phyloP scores from a whole-genome alignment of 441 rosid genomes.

The Croton setiger region DNA sequence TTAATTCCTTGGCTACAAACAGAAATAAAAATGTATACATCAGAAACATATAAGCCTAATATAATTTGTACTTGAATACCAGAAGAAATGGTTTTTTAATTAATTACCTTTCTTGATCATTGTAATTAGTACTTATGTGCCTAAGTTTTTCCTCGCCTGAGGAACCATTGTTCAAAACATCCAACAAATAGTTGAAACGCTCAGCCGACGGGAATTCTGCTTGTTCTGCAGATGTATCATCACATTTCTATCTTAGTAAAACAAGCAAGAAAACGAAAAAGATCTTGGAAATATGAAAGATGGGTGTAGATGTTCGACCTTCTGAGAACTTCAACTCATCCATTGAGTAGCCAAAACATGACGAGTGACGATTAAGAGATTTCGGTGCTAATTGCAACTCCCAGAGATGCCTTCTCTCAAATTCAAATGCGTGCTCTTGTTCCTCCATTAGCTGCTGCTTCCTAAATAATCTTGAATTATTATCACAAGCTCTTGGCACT shows the following conservation, averaged over 20 bases:
- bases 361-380: slow-evolving; percentile 35
- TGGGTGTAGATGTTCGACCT: slow-evolving; percentile 31
- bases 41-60: neutral
- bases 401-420: slow-evolving; percentile 38
- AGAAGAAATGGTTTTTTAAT: neutral
- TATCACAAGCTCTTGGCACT: slow-evolving; percentile 45
- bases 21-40: neutral
- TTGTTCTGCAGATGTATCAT: slow-evolving; percentile 35
- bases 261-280: neutral
- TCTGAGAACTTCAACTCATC: slow-evolving; percentile 43
- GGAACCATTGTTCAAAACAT: slow-evolving; percentile 50
- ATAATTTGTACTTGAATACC: neutral
- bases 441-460: slow-evolving; percentile 49
- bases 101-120: slow-evolving; percentile 58
- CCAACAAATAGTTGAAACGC: slow-evolving; percentile 47
- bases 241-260: neutral
- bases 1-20: slow-evolving; percentile 51
- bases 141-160: slow-evolving; percentile 42
- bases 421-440: slow-evolving; percentile 42
- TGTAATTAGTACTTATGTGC: slow-evolving; percentile 39
- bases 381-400: slow-evolving; percentile 39
- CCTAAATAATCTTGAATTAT: slow-evolving; percentile 41
- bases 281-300: neutral
- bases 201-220: slow-evolving; percentile 38
- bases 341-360: slow-evolving; percentile 48